Evolutionary conservation across 2,329 filamentous ascomycete genomes (phyloP).

Genomic region (Zasmidium cellare): DNA sequence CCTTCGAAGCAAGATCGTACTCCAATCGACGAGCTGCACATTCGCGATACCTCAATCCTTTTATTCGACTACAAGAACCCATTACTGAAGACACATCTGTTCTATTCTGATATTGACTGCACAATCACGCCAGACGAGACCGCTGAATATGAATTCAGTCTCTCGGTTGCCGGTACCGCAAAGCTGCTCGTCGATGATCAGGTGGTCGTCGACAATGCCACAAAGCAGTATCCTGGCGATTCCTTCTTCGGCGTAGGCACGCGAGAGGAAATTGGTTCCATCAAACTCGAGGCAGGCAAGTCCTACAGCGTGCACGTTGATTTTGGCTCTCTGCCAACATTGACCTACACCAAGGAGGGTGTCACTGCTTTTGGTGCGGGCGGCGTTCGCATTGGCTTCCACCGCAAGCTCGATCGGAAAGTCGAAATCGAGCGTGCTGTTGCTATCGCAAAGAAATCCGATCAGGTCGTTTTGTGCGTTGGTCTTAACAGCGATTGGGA

Average conservation of each 20-base stretch:
- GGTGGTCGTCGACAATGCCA: constrained; percentile 63
- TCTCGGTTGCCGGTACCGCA: constrained; percentile 66
- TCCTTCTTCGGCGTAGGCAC: constrained; percentile 67
- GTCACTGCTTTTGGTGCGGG: constrained; percentile 68
- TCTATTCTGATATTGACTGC: constrained; percentile 53
- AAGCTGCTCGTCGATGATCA: constrained; percentile 64
- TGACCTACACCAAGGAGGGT: constrained; percentile 60
- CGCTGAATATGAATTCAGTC: constrained; percentile 63
- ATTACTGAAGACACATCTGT: constrained; percentile 36
- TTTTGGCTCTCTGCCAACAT: constrained; percentile 65
- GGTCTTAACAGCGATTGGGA: constrained; percentile 79
- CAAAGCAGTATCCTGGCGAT: constrained; percentile 60
- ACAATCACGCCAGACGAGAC: constrained; percentile 61
- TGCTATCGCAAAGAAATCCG: constrained; percentile 65
- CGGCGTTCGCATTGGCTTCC: constrained; percentile 61
- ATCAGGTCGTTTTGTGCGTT: constrained; percentile 76
- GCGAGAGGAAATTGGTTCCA: constrained; percentile 61
- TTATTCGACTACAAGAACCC: constrained; percentile 55
- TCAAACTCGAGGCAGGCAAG: constrained; percentile 59
- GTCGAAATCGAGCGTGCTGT: constrained; percentile 68
- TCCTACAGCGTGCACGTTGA: constrained; percentile 62
- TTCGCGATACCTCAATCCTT: constrained; percentile 42
- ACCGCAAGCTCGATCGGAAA: constrained; percentile 55
- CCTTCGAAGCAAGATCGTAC: constrained; percentile 46
- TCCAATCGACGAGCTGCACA: constrained; percentile 52